Conservation (phyloP, 2,329 filamentous ascomycete species). For the Stenocarpella maydis region DNA sequence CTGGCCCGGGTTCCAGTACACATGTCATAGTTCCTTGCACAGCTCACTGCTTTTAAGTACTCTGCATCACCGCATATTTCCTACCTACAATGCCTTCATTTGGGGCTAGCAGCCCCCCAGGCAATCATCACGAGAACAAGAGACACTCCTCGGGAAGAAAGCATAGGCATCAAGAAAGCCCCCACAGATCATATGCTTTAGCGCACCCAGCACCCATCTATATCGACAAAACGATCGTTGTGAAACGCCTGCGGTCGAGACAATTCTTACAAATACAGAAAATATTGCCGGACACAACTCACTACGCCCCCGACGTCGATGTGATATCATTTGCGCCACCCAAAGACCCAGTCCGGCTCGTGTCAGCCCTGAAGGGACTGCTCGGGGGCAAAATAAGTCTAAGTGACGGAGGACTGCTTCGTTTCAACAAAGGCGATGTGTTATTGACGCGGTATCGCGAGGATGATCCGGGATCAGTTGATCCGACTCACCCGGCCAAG, state of each 20-base stretch:
- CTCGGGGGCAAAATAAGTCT: constrained; percentile 20
- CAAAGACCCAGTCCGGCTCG: constrained; percentile 26
- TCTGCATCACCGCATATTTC: background rate
- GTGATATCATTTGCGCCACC: constrained; percentile 28
- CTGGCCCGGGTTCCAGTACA: background rate
- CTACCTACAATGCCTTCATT: background rate
- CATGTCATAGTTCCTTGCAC: background rate
- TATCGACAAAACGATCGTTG: constrained; percentile 17
- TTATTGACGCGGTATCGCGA: constrained; percentile 11
- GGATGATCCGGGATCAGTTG: background rate
- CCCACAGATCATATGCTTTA: constrained; percentile 9
- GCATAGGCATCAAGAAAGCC: background rate
- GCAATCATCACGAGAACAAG: background rate
- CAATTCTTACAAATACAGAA: constrained; percentile 24
- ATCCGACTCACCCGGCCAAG: background rate
- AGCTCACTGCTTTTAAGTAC: background rate
- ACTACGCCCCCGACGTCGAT: constrained; percentile 21
- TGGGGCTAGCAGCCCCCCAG: background rate
- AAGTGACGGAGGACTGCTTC: constrained; percentile 1
- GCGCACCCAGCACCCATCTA: constrained; percentile 28
- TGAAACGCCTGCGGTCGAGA: constrained; percentile 29
- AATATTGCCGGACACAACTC: background rate
- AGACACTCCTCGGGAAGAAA: background rate
- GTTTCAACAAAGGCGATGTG: constrained; percentile 24
- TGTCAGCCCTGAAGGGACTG: constrained; percentile 21